Evolutionary conservation across 2,329 filamentous ascomycete species (phyloP), one percentile per base, ranked within the genome.

Genomic region (Ophiostoma himal-ulmi): DNA sequence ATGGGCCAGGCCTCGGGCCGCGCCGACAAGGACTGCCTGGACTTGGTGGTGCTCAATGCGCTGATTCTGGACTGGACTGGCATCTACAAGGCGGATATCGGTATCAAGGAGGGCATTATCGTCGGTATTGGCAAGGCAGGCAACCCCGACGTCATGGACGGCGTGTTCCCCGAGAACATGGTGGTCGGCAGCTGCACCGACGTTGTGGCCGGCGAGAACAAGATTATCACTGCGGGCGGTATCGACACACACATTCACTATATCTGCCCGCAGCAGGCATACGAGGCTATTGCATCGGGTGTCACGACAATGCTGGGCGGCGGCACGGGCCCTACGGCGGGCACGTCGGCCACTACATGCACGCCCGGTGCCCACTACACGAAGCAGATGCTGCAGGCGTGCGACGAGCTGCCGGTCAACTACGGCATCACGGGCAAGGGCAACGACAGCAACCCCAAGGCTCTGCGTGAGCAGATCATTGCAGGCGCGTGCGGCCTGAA

Each of bases 21-120:
- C 62, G 80, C 85, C 0, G 90, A 94, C 75, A 82, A 84, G 2
- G 88, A 94, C 34, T 88, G 87, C 34, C 81, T 97, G 71, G 94
- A 98, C 78, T 86, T 94, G 66, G 92, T 97, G 34, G 88, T 98
- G 72, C 92, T 89, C 1, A 98, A 97, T 76, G 94, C 94, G 5
- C 81, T 98, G 73, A 90, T 98, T 52, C 85, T 98, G 26, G 94
- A 98, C 81, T 96, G 91, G 86, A 90, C 86, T 0, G 94, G 94
- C 67, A 97, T 98, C 77, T 96, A 92, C 84, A 98, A 98, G 82
- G 94, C 94, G 6, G 94, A 98, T 78, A 96, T 98, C 77, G 94
- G 94, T 37, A 89, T 98, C 78, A 97, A 96, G 79, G 81, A 93
- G 75, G 94, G 94, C 1, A 78, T 91, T 54, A 97, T 98, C 76